Percentiles rank a stretch among this genome's conserved stretches.
Evolutionary conservation across 345 rosid species (phyloP).

Genomic region (Camelina sativa): DNA sequence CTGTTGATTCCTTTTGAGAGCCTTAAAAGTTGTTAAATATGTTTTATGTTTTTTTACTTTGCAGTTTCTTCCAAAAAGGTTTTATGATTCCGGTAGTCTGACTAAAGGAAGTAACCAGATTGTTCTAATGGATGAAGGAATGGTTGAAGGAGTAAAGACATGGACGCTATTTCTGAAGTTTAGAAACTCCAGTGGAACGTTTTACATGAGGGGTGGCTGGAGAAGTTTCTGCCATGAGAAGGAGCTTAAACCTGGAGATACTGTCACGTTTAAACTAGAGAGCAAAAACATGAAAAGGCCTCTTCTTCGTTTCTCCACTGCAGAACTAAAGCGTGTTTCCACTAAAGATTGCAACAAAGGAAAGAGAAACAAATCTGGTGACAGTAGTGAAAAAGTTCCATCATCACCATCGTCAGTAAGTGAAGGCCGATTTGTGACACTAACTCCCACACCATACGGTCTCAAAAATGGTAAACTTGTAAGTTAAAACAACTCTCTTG

Average conservation of each 20-base stretch:
- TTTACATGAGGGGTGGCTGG: constrained; percentile 25
- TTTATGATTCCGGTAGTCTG: not conserved
- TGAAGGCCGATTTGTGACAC: constrained; percentile 5
- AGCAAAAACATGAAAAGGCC: not conserved
- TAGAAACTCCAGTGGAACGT: not conserved
- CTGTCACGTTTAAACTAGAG: constrained; percentile 1
- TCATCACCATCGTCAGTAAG: not conserved
- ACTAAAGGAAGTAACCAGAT: not conserved
- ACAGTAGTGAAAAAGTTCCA: not conserved
- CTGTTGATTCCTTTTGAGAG: not conserved
- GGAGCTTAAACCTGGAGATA: constrained; percentile 10
- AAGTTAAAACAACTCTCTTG: constrained; percentile 3
- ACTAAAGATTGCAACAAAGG: not conserved
- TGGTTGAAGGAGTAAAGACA: not conserved
- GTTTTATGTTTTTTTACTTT: not conserved
- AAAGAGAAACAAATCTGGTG: not conserved
- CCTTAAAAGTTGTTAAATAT: not conserved
- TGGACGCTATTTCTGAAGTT: not conserved
- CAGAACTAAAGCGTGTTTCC: not conserved
- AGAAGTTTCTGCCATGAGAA: constrained; percentile 18
- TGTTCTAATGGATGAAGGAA: not conserved
- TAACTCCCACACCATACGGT: not conserved
- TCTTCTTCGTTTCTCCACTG: not conserved
- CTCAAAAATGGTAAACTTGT: not conserved
- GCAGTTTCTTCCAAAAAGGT: not conserved